phyloP scores from a whole-genome alignment of 2,329 filamentous ascomycete species.

The Neoscytalidium dimidiatum region DNA sequence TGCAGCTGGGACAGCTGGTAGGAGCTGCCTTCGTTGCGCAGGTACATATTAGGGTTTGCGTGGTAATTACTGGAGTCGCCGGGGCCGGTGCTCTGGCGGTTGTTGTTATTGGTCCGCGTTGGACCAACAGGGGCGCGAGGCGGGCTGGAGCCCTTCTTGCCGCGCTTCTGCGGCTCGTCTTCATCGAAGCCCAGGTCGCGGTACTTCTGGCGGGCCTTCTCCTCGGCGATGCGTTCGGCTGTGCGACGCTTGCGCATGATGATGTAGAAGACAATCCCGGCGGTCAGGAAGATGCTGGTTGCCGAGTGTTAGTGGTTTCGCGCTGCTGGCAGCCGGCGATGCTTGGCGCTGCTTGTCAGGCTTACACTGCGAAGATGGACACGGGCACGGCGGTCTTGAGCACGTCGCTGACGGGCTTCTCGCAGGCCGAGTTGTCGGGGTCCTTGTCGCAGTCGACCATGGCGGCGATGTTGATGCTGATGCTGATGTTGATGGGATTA shows the following conservation, averaged over 20 bases:
- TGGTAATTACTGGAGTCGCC: background rate
- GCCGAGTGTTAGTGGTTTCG: background rate
- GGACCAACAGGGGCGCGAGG: background rate
- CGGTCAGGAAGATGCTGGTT: constrained; percentile 5
- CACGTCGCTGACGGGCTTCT: constrained; percentile 9
- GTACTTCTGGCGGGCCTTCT: background rate
- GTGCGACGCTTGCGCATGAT: constrained; percentile 2
- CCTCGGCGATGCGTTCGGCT: background rate
- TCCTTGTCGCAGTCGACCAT: constrained; percentile 13
- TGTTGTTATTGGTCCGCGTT: background rate
- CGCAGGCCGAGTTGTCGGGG: background rate
- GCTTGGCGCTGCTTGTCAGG: background rate
- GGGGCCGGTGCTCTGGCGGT: constrained; percentile 3
- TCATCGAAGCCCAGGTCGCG: constrained; percentile 13
- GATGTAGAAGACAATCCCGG: constrained; percentile 1
- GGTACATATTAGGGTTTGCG: background rate
- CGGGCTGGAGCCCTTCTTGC: background rate
- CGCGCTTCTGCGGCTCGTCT: background rate
- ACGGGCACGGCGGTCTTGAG: background rate
- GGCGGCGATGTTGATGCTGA: background rate
- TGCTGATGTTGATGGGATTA: background rate
- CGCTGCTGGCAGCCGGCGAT: background rate
- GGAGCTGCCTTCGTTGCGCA: constrained; percentile 10
- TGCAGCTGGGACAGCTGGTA: constrained; percentile 3
- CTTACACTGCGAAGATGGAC: background rate